Percentiles rank a stretch among this genome's conserved stretches.
These are phyloP conservation scores for Xylaria sp. DNA, from an alignment of 2,329 filamentous ascomycete species.

Conservation along the genomic window DNA sequence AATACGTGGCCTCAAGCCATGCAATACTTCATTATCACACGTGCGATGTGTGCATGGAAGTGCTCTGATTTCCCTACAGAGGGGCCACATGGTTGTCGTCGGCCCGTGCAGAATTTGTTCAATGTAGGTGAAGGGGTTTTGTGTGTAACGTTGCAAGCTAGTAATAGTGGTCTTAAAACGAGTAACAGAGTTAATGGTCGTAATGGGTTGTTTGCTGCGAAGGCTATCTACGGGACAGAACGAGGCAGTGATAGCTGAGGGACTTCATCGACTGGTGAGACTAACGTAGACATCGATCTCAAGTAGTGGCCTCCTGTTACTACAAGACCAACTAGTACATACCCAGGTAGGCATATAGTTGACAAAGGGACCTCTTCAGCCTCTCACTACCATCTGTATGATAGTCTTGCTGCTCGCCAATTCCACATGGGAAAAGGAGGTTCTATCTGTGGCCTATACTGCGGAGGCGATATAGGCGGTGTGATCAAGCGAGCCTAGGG, in stretches of 20 bases:
- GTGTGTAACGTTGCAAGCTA: slow-evolving; percentile 7
- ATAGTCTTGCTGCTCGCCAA: slow-evolving; percentile 2
- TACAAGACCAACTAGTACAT: neutral
- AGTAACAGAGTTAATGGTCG: neutral
- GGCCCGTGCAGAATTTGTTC: slow-evolving; percentile 1
- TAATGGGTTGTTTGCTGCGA: neutral
- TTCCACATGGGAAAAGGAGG: neutral
- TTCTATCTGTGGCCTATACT: neutral
- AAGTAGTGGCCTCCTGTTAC: neutral
- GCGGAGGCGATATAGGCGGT: neutral
- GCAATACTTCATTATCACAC: slow-evolving; percentile 1
- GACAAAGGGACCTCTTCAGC: neutral
- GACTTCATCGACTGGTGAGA: neutral
- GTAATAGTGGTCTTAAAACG: neutral
- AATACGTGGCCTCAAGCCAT: slow-evolving; percentile 3
- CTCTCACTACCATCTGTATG: neutral
- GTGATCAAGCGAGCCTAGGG: slow-evolving; percentile 1
- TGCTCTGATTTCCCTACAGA: neutral
- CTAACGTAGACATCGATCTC: neutral
- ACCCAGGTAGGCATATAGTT: neutral
- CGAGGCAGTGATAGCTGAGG: neutral
- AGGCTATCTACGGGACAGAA: neutral
- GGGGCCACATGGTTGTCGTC: neutral
- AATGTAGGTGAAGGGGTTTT: neutral
- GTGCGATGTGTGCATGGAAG: neutral